Evolutionary conservation across 2,329 filamentous ascomycete species (phyloP), one percentile per base, ranked within the genome.

Genomic region (Escovopsis sp.): DNA sequence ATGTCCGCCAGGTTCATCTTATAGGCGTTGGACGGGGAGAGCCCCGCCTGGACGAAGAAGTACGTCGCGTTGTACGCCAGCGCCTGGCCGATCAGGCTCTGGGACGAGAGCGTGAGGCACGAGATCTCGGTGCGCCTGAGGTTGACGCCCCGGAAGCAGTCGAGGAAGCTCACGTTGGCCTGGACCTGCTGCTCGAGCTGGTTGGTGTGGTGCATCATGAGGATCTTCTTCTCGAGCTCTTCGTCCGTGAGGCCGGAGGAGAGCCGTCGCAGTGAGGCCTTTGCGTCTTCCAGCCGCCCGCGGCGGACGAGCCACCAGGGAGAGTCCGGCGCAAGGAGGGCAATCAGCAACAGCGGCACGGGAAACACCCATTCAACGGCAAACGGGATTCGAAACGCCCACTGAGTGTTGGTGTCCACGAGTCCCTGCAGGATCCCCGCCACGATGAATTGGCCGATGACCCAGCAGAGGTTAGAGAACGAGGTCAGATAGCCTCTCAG

Each of bases 21-120:
- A 48, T 63, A 59, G 11, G 45, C 43, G 23, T 45, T 43, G 15
- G 40, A 42, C 15, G 45, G 39, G 0, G 58, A 54, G 1, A 57
- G 45, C 2, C 63, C 62, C 12, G 58, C 58, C 15, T 59, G 60
- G 32, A 62, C 54, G 43, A 65, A 66, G 42, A 67, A 65, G 43
- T 63, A 65, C 12, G 62, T 65, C 2, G 61, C 59, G 49, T 64
- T 65, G 15, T 59, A 61, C 34, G 63, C 59, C 39, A 67, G 59
- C 37, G 55, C 52, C 0, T 57, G 49, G 19, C 64, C 64, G 28
- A 57, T 59, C 1, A 61, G 44, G 28, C 56, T 51, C 36, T 65
- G 60, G n/a, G 59, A 58, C 0, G 57, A 47, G 33, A 56, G 61
- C 6, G 56, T 51, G 44, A 61, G 50, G 58, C 65, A 69, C 19